Conservation (phyloP, 2,329 filamentous ascomycete genomes). For the Didymella sp. region DNA sequence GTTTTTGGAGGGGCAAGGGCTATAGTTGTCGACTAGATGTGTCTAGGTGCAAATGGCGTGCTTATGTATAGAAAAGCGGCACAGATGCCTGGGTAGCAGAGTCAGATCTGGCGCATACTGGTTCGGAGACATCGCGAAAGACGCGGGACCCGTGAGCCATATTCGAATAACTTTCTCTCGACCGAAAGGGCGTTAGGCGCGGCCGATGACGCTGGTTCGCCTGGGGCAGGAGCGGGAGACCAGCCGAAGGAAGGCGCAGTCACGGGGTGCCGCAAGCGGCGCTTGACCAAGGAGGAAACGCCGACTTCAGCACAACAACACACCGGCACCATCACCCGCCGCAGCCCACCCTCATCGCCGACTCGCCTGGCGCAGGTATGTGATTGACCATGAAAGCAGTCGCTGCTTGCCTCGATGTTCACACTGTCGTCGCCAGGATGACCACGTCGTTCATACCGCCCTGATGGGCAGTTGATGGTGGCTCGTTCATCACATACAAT, state of each 20-base stretch:
- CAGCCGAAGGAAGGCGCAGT: slow-evolving; percentile 7
- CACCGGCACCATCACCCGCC: slow-evolving; percentile 11
- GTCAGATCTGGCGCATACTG: slow-evolving; percentile 31
- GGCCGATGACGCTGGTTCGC: slow-evolving; percentile 22
- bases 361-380: slow-evolving; percentile 18
- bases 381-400: slow-evolving; percentile 1
- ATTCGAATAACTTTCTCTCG: slow-evolving; percentile 32
- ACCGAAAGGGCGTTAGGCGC: slow-evolving; percentile 24
- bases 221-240: not conserved
- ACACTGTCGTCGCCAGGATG: slow-evolving; percentile 18
- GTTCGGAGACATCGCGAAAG: slow-evolving; percentile 9
- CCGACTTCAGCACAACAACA: slow-evolving; percentile 22
- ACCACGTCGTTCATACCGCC: slow-evolving; percentile 10
- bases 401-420: slow-evolving; percentile 10
- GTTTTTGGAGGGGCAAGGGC: slow-evolving; percentile 2
- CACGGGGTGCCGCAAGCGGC: slow-evolving; percentile 15
- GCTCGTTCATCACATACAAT: not conserved
- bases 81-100: slow-evolving; percentile 20
- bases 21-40: not conserved
- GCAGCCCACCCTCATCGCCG: slow-evolving; percentile 4
- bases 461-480: slow-evolving; percentile 6
- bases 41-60: slow-evolving; percentile 10
- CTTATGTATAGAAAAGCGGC: slow-evolving; percentile 20
- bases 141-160: slow-evolving; percentile 24
- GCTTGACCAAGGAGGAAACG: slow-evolving; percentile 17